A percentile compares a stretch with the other conserved stretches of the same genome.
Evolutionary conservation across 495 filamentous ascomycete genomes (phyloP).

Genomic region (Amniculicola lignicola): DNA sequence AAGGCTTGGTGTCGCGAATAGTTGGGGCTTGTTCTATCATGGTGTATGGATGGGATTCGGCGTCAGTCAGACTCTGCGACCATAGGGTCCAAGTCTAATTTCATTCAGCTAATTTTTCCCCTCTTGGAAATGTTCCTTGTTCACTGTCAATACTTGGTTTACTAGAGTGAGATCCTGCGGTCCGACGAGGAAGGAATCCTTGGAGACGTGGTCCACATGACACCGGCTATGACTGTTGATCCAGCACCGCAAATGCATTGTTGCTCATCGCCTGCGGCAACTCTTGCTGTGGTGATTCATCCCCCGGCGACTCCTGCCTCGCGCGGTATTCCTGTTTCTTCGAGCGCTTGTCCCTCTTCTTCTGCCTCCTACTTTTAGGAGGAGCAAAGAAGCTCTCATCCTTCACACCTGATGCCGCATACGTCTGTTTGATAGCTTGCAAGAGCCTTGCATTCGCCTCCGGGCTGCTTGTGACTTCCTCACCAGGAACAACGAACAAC

Average conservation of each 20-base stretch:
- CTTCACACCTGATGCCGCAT: constrained; percentile 1
- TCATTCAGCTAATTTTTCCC: too few species aligned
- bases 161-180: too few species aligned
- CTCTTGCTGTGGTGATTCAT: not conserved
- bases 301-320: not conserved
- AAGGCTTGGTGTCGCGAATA: too few species aligned
- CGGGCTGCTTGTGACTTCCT: not conserved
- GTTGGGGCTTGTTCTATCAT: too few species aligned
- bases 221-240: not conserved
- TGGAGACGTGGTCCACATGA: too few species aligned
- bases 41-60: too few species aligned
- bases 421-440: constrained; percentile 8
- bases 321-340: not conserved
- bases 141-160: too few species aligned
- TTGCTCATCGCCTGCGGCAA: not conserved
- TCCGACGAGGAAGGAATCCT: too few species aligned
- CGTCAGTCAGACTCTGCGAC: too few species aligned
- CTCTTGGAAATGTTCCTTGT: too few species aligned
- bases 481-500: constrained; percentile 6
- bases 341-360: constrained; percentile 14
- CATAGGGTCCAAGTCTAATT: too few species aligned
- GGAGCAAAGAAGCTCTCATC: constrained; percentile 1
- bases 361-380: constrained; percentile 8
- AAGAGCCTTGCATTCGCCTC: not conserved
- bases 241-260: constrained; percentile 8